phyloP scores from a whole-genome alignment of 225 moss, liverwort and hornwort genomes.

The Physcomitrellopsis africana region DNA sequence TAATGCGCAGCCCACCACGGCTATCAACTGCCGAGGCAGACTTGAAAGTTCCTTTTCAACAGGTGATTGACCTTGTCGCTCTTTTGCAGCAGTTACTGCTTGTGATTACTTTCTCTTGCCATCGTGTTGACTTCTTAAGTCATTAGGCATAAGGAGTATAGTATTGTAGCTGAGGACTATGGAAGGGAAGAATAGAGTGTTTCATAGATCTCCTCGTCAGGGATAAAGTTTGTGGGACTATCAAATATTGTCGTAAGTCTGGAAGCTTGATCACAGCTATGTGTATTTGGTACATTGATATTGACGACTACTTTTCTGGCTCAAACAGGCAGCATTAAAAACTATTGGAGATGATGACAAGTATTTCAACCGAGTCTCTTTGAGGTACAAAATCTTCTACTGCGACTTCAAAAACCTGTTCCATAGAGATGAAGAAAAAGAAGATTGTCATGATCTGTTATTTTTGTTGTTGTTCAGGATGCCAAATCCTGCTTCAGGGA shows the following conservation, averaged over 20 bases:
- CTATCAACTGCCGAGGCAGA: conserved; percentile 95
- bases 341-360: conserved; percentile 99
- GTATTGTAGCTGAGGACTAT: background rate
- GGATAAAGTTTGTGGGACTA: background rate
- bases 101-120: conserved; percentile 7
- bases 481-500: conserved; percentile 66
- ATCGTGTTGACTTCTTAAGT: background rate
- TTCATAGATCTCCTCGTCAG: background rate
- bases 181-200: conserved; percentile 10
- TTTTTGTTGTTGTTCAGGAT: conserved; percentile 47
- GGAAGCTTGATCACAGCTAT: conserved; percentile 7
- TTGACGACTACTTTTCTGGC: conserved; percentile 21
- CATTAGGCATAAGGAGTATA: conserved; percentile 12
- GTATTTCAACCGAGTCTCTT: conserved; percentile 91
- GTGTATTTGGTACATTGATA: conserved; percentile 9
- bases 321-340: conserved; percentile 85
- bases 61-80: conserved; percentile 51
- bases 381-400: conserved; percentile 56
- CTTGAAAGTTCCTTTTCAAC: conserved; percentile 97
- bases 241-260: background rate
- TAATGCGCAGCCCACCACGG: conserved; percentile 95
- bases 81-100: conserved; percentile 24
- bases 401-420: conserved; percentile 16
- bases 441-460: background rate
- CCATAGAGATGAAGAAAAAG: conserved; percentile 16